Conservation (phyloP, 139 green algal genomes). For the Diplosphaera chodatii region DNA sequence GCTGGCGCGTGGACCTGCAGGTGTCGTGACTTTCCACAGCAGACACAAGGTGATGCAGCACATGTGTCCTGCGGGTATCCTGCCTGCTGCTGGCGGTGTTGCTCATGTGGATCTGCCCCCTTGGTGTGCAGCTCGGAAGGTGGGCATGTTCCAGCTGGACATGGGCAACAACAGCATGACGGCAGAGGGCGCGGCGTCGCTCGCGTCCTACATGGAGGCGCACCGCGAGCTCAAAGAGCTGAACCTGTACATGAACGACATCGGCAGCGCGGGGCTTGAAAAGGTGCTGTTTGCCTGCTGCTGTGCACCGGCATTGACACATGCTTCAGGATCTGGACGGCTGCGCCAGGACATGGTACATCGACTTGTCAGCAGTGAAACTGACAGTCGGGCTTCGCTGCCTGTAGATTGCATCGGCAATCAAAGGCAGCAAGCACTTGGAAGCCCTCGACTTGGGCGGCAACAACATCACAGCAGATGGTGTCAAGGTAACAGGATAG, state of each 20-base stretch:
- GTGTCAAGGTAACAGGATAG: constrained; percentile 49
- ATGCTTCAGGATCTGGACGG: too few species aligned
- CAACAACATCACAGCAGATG: constrained; percentile 86
- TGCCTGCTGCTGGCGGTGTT: too few species aligned
- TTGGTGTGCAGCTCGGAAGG: not conserved
- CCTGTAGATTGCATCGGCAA: constrained; percentile 46
- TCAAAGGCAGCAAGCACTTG: constrained; percentile 60
- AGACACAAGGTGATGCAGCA: too few species aligned
- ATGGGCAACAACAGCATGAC: constrained; percentile 89
- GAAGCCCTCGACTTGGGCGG: constrained; percentile 85
- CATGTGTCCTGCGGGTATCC: too few species aligned
- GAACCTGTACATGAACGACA: constrained; percentile 97
- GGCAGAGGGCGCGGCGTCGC: constrained; percentile 43
- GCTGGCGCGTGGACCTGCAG: too few species aligned
- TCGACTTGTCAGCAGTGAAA: too few species aligned
- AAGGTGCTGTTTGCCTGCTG: constrained; percentile 55
- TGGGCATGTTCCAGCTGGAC: constrained; percentile 66
- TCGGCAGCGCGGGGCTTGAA: constrained; percentile 69
- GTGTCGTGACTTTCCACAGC: too few species aligned
- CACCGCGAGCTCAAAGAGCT: constrained; percentile 66
- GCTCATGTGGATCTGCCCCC: too few species aligned
- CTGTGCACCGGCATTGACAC: too few species aligned
- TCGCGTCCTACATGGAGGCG: constrained; percentile 68
- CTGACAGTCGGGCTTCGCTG: too few species aligned
- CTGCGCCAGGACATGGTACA: too few species aligned